Evolutionary conservation across 2,329 filamentous ascomycete genomes (phyloP), one percentile per base, ranked within the genome.

Genomic region (Fusarium beomiforme): DNA sequence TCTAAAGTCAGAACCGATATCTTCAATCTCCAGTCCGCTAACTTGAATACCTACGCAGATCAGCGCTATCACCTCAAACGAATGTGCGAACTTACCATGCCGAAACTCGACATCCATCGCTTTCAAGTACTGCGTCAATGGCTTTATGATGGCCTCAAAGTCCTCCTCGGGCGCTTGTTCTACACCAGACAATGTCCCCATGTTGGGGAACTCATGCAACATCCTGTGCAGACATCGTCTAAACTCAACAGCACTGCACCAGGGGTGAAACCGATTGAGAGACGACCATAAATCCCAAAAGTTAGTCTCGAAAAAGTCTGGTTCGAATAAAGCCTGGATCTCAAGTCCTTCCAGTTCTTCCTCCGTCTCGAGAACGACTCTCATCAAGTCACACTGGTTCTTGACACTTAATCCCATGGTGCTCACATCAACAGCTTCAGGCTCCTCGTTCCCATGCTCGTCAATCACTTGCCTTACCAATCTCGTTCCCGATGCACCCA

Each of bases 201-300:
- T 76, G 8, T 76, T 76, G 19, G 75, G 75, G 24, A 76, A 76
- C 68, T 76, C 75, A 26, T 76, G 75, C 24, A 76, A 24, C 58
- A 77, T 76, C 0, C 75, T 64, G 33, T 76, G 75, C 39, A 76
- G 17, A 5, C 75, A 76, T n/a, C 75, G 64, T 12, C 75, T 56
- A 14, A 76, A 76, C 70, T 76, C 75, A 21, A 77, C 73, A 37
- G 75, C 75, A 34, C 75, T 76, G 42, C 75, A 76, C 75, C 75
- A 76, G n/a, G 75, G 75, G 10, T 76, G 75, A 9, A 76, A 76
- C 1, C 75, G 64, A 33, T 76, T 76, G 14, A 76, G 75, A 3
- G 75, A 76, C 4, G 75, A 76, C 75, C 75, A 76, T 3, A 76
- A 24, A 19, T 76, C 75, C 75, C 75, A 76, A 16, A 76, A 76